Percentiles rank a stretch among this genome's conserved stretches.
Conservation (phyloP, 257 asterid species). For the Linderniella brevidens region DNA sequence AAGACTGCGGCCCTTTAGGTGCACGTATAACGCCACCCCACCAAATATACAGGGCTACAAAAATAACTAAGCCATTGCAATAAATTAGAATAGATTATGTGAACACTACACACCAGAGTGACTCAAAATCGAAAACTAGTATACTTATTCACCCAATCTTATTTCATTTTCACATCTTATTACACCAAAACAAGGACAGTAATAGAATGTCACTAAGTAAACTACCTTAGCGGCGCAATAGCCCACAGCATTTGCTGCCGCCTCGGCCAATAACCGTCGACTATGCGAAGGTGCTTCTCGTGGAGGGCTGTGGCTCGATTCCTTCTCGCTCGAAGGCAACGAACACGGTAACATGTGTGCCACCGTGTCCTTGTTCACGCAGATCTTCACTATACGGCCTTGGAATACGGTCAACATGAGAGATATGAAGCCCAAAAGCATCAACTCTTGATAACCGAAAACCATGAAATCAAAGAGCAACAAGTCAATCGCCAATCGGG, state of each 20-base stretch:
- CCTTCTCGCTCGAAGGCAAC: neutral
- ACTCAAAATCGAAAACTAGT: too few species aligned
- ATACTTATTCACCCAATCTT: too few species aligned
- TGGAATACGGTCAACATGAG: slow-evolving; percentile 4
- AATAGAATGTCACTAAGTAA: neutral
- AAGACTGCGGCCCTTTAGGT: too few species aligned
- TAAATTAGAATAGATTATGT: too few species aligned
- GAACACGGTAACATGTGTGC: neutral
- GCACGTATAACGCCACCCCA: too few species aligned
- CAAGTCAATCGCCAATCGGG: neutral
- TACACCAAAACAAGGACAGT: too few species aligned
- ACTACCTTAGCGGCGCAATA: slow-evolving; percentile 24
- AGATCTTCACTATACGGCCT: slow-evolving; percentile 1
- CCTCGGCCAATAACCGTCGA: slow-evolving; percentile 6
- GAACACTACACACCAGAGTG: too few species aligned
- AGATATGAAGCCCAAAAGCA: slow-evolving; percentile 5
- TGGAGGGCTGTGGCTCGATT: neutral
- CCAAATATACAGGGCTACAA: too few species aligned
- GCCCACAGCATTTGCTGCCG: slow-evolving; percentile 7
- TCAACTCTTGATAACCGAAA: slow-evolving; percentile 1
- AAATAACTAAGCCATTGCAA: too few species aligned
- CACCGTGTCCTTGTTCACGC: neutral
- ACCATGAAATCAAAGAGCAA: neutral
- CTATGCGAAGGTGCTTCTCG: too few species aligned
- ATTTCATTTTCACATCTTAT: too few species aligned